Evolutionary conservation across 495 filamentous ascomycete genomes (phyloP).

Genomic region (Aspergillus haitiensis): DNA sequence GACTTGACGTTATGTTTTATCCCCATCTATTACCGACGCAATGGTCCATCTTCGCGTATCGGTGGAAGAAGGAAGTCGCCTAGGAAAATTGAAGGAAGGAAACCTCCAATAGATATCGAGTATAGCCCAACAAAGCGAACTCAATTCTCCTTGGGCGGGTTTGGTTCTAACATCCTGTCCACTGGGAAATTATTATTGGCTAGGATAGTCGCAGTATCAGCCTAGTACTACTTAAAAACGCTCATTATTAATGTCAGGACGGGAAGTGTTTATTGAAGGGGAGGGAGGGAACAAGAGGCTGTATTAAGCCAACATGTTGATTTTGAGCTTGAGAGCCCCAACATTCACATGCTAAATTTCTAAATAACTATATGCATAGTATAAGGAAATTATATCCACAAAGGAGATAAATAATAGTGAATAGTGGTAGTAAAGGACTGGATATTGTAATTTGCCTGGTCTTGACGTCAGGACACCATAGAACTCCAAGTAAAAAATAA

Average conservation of each 20-base stretch:
- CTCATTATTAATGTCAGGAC: not conserved
- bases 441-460: slow-evolving; percentile 14
- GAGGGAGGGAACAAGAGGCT: not conserved
- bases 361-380: slow-evolving; percentile 13
- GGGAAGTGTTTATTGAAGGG: not conserved
- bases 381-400: slow-evolving; percentile 14
- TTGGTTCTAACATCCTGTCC: not conserved
- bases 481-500: slow-evolving; percentile 6
- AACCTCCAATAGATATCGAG: not conserved
- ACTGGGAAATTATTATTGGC: not conserved
- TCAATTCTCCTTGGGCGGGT: not conserved
- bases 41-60: no score
- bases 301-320: not conserved
- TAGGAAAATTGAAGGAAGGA: not conserved
- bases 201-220: not conserved
- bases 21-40: no score
- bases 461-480: slow-evolving; percentile 14
- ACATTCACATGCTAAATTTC: slow-evolving; percentile 10
- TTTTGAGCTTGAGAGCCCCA: not conserved
- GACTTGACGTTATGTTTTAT: no score
- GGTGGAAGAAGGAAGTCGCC: not conserved
- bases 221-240: not conserved
- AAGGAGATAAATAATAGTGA: slow-evolving; percentile 3
- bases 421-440: not conserved
- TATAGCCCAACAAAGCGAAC: not conserved